Evolutionary conservation across 345 rosid genomes (phyloP).

Genomic region (Hibiscus trionum): DNA sequence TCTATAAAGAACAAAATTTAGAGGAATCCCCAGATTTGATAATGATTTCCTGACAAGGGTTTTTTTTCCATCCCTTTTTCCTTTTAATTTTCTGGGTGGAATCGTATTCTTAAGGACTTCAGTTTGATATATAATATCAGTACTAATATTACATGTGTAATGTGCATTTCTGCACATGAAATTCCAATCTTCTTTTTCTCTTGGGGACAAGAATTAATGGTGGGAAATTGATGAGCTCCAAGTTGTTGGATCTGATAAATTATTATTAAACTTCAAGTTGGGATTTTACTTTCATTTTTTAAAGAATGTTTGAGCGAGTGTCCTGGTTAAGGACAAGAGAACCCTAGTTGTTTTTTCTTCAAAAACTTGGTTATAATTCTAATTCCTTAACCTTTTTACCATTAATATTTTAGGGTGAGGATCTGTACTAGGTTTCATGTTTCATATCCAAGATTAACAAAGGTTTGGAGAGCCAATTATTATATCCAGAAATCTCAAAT

Average conservation of each 20-base stretch:
- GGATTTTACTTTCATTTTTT: conserved; percentile 1
- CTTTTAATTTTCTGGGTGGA: not conserved
- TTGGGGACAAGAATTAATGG: not conserved
- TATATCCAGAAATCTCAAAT: not conserved
- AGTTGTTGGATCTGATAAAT: conserved; percentile 3
- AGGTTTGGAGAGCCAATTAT: not conserved
- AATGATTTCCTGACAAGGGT: conserved; percentile 2
- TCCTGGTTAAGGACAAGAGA: not conserved
- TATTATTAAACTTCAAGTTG: not conserved
- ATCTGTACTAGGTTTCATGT: conserved; percentile 3
- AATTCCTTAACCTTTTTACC: not conserved
- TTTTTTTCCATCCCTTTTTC: not conserved
- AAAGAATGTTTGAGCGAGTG: conserved; percentile 4
- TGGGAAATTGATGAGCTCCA: conserved; percentile 1
- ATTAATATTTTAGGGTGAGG: not conserved
- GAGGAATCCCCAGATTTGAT: conserved; percentile 8
- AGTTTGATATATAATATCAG: not conserved
- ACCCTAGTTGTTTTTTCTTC: not conserved
- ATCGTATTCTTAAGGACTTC: not conserved
- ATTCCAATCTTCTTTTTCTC: not conserved
- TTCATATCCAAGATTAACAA: not conserved
- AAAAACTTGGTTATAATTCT: not conserved
- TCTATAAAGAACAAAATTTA: conserved; percentile 3
- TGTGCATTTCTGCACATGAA: not conserved
- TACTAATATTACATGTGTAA: not conserved